Base-by-base conservation (phyloP, 345 rosid species). In the Dimocarpus longan region DNA sequence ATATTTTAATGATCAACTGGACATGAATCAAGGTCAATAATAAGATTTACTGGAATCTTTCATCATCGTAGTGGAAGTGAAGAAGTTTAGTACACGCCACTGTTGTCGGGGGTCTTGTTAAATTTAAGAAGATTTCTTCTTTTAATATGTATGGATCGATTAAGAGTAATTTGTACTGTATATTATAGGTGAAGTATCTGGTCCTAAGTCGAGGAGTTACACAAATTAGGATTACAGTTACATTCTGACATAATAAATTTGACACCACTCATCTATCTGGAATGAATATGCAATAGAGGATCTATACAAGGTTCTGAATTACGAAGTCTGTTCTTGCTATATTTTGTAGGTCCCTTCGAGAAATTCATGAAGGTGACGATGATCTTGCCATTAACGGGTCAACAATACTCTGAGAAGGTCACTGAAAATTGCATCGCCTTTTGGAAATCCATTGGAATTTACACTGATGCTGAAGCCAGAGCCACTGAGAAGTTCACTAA, bases 371-470 rank as follows among this genome's bases (percentile, higher is more conserved):
- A 67, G 77, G 93, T 90, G 73, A 91, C 93, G 4, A 87, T 86
- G 91, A 89, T 89, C 32, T 71, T 86, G 80, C 92, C 97, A 44
- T 78, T 93, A 85, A 87, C 90, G 24, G 97, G 97, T 11, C 79
- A 70, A 4, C 91, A 95, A 70, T 95, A 89, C 64, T 80, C 98
- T 0, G 94, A 91, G 87, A 91, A 89, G 78, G 98, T 95, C 12
- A 24, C 94, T 0, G 93, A 92, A 84, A 93, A 93, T 32, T 95
- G 98, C 75, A 87, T 88, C 5, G 90, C 88, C 1, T 71, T 78
- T 12, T 95, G 97, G 98, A 91, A 93, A 78, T 85, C 93, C 1
- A 12, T 89, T 37, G 97, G 97, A 66, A 52, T 90, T 62, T 95
- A 87, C 82, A 89, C 92, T 0, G 98, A 95, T 7, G 86, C 80